Conservation (phyloP, 208 protist genomes). For the Herpetomonas tarakana region DNA sequence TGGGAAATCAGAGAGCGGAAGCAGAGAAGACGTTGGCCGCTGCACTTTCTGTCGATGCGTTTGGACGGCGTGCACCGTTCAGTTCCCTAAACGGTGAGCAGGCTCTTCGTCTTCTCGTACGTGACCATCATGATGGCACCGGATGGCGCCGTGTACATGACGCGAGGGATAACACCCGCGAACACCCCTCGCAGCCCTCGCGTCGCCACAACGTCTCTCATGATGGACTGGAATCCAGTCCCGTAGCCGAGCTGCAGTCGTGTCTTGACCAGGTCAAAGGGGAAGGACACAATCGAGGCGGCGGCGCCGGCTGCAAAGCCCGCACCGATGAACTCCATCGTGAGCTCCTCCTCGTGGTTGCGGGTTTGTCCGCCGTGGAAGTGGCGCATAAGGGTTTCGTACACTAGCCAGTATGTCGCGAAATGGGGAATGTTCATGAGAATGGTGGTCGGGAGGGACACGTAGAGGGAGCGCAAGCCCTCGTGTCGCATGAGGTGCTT, state of each 20-base stretch:
- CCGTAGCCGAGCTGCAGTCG: constrained; percentile 77
- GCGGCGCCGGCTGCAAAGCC: constrained; percentile 81
- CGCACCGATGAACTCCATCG: constrained; percentile 58
- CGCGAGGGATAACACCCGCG: constrained; percentile 72
- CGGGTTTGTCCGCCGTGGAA: constrained; percentile 30
- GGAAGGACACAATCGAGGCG: constrained; percentile 89
- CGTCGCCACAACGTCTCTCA: constrained; percentile 25
- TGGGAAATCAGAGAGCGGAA: no score
- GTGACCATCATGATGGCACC: constrained; percentile 92
- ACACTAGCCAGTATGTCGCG: constrained; percentile 90
- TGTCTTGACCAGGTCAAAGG: constrained; percentile 92
- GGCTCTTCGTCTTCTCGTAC: constrained; percentile 87
- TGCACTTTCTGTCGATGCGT: neutral
- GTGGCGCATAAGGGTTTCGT: constrained; percentile 65
- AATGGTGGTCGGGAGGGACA: constrained; percentile 89
- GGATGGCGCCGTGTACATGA: constrained; percentile 87
- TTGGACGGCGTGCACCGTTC: no score
- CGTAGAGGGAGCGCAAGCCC: constrained; percentile 66
- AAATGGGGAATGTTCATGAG: constrained; percentile 93
- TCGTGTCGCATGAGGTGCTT: constrained; percentile 40
- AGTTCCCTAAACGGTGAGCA: neutral
- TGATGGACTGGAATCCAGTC: constrained; percentile 12
- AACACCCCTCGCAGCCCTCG: constrained; percentile 63
- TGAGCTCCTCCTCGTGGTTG: constrained; percentile 43
- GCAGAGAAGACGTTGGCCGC: no score